Base-by-base conservation (phyloP, 23 red algal genomes). In the Gracilaria gracilis region DNA sequence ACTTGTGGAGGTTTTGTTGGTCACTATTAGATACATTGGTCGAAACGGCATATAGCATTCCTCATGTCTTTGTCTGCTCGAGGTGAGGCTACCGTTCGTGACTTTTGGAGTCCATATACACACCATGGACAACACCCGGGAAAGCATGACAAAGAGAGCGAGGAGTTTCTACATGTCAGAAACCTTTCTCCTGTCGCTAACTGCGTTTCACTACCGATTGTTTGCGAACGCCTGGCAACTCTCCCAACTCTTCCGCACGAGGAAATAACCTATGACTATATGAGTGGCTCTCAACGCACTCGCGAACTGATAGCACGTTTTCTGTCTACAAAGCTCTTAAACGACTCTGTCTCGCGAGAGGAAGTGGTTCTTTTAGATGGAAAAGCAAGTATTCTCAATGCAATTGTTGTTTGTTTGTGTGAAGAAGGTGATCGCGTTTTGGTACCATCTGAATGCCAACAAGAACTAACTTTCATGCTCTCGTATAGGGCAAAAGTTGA, bases 371-470 rank as follows among this genome's bases (percentile, higher is more conserved):
- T 86, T 50, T 57, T 82, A 21, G 65, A 90, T 27, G 96, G 96
- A 53, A 67, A 64, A 16, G 82, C 82, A n/a, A 87, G 64, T 38
- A 53, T 93, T 34, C 35, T 98, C 23, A 88, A 93, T 38, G 48
- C 88, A 44, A 17, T 98, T 39, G 92, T 75, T 29, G 19, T 57
- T 62, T 42, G 79, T 51, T 46, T 98, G 47, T 87, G 83, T 64
- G 96, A 98, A 70, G 82, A 86, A 49, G 91, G 92, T 35, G 92
- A 98, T 65, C 71, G 75, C 0, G 88, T 95, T 38, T 35, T 98
- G 27, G 66, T 98, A 0, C 92, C 93, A 33, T 70, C 76, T 40
- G 94, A 98, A 81, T 40, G 53, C 4, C 82, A 83, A 31, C 61
- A 88, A 39, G 78, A 87, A 61, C 40, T 79, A 20, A 44, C 72